These are phyloP conservation scores for Prunus campanulata DNA, from an alignment of 306 rosid genomes.

Conservation along the genomic window DNA sequence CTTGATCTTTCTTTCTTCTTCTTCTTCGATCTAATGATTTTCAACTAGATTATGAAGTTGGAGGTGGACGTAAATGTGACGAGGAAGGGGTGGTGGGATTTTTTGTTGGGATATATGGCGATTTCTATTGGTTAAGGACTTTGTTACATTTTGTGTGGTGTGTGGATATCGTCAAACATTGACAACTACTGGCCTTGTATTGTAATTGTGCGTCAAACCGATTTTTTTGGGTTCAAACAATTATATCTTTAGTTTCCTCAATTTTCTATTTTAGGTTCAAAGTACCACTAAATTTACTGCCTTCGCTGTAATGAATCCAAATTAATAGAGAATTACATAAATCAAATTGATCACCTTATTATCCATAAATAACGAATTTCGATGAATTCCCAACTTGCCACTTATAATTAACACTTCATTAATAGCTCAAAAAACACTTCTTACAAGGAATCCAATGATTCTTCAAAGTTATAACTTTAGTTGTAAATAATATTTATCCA, in stretches of 20 bases:
- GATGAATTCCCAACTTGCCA: not conserved
- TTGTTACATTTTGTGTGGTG: conserved; percentile 41
- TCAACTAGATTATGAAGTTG: not conserved
- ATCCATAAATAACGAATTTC: not conserved
- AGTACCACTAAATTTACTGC: conserved; percentile 4
- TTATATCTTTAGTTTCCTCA: not conserved
- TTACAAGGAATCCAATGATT: not conserved
- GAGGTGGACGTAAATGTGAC: not conserved
- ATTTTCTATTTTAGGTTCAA: not conserved
- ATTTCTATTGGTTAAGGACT: conserved; percentile 33
- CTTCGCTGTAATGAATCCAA: not conserved
- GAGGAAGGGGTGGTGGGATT: not conserved
- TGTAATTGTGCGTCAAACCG: conserved; percentile 3
- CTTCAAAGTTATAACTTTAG: not conserved
- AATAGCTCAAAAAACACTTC: not conserved
- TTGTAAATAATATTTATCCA: not conserved
- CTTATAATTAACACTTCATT: not conserved
- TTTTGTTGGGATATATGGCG: conserved; percentile 4
- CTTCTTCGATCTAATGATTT: conserved; percentile 3
- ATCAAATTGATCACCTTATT: not conserved
- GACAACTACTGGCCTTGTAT: not conserved
- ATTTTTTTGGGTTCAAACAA: not conserved
- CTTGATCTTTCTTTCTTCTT: not conserved
- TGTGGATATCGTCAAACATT: not conserved
- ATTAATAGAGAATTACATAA: not conserved